Conservation (phyloP, 495 filamentous ascomycete genomes). For the Umbilicaria muhlenbergii region DNA sequence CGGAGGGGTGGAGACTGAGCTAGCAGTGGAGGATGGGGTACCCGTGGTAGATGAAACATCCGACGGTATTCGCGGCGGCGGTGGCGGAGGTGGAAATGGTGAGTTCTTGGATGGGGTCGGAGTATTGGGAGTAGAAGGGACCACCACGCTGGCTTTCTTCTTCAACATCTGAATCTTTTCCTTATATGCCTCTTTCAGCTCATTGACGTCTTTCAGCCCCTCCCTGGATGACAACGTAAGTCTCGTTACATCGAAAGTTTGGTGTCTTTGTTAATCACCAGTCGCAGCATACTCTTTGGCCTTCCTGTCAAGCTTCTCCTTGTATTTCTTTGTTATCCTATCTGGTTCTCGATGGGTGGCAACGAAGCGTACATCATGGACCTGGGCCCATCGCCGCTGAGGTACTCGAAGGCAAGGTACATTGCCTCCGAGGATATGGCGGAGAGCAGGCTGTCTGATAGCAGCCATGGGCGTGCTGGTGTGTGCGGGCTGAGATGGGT, state of each 20-base stretch:
- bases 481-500: background rate
- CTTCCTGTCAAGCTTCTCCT: slow-evolving; percentile 69
- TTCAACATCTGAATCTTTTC: slow-evolving; percentile 60
- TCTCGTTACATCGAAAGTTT: background rate
- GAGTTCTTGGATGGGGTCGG: slow-evolving; percentile 10
- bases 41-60: slow-evolving; percentile 10
- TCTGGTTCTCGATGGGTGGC: slow-evolving; percentile 48
- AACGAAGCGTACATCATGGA: slow-evolving; percentile 83
- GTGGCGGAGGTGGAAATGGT: slow-evolving; percentile 18
- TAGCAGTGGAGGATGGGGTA: slow-evolving; percentile 14
- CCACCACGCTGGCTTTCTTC: slow-evolving; percentile 40
- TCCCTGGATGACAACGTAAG: slow-evolving; percentile 30
- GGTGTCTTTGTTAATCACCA: background rate
- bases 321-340: slow-evolving; percentile 67
- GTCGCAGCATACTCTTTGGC: slow-evolving; percentile 45
- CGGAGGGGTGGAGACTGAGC: slow-evolving; percentile 20
- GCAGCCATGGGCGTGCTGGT: slow-evolving; percentile 12
- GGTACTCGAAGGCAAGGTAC: slow-evolving; percentile 13
- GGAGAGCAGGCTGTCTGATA: slow-evolving; percentile 14
- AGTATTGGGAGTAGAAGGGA: slow-evolving; percentile 29
- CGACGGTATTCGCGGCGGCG: slow-evolving; percentile 17
- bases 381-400: slow-evolving; percentile 80
- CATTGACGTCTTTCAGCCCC: slow-evolving; percentile 55
- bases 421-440: slow-evolving; percentile 13
- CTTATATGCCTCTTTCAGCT: slow-evolving; percentile 67